Percentiles rank a stretch among this genome's conserved stretches.
Conservation (phyloP, 305 asterid species). For the Fraxinus albicans region DNA sequence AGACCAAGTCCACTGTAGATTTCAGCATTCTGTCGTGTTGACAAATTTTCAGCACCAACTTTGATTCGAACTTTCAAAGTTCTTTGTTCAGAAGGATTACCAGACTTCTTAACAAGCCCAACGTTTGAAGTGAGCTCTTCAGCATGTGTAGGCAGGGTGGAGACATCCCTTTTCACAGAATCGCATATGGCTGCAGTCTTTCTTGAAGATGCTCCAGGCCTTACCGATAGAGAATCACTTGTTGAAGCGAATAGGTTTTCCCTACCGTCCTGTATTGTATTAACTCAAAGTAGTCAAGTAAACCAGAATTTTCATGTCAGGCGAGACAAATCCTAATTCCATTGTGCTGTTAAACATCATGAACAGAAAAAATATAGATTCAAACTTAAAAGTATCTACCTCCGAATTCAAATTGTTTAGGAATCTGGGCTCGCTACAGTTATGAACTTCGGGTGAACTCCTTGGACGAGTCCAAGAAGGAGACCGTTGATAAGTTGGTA, state of each 20-base stretch:
- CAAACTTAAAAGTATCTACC: slow-evolving; percentile 46
- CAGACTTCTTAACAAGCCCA: slow-evolving; percentile 41
- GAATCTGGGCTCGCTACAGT: slow-evolving; percentile 43
- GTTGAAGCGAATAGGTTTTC: slow-evolving; percentile 55
- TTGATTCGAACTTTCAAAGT: slow-evolving; percentile 73
- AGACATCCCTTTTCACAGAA: slow-evolving; percentile 41
- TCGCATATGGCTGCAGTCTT: slow-evolving; percentile 37
- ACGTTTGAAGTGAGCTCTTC: slow-evolving; percentile 50
- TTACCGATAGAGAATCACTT: slow-evolving; percentile 48
- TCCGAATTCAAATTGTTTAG: slow-evolving; percentile 53
- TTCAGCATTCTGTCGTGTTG: slow-evolving; percentile 74
- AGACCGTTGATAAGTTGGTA: slow-evolving; percentile 85
- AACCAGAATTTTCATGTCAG: slow-evolving; percentile 23
- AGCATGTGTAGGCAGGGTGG: slow-evolving; percentile 33
- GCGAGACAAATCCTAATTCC: slow-evolving; percentile 7
- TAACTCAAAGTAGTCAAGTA: slow-evolving; percentile 33
- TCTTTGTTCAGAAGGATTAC: slow-evolving; percentile 57
- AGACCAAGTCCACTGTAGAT: slow-evolving; percentile 96
- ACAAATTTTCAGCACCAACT: slow-evolving; percentile 70
- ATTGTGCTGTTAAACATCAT: not conserved
- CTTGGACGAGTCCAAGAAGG: slow-evolving; percentile 65
- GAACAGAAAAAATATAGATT: not conserved
- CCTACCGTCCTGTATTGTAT: slow-evolving; percentile 59
- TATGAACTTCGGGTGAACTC: slow-evolving; percentile 54
- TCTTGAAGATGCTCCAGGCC: slow-evolving; percentile 52